Base-by-base conservation (phyloP, 2,329 filamentous ascomycete genomes). In the Penicillium frequentans region DNA sequence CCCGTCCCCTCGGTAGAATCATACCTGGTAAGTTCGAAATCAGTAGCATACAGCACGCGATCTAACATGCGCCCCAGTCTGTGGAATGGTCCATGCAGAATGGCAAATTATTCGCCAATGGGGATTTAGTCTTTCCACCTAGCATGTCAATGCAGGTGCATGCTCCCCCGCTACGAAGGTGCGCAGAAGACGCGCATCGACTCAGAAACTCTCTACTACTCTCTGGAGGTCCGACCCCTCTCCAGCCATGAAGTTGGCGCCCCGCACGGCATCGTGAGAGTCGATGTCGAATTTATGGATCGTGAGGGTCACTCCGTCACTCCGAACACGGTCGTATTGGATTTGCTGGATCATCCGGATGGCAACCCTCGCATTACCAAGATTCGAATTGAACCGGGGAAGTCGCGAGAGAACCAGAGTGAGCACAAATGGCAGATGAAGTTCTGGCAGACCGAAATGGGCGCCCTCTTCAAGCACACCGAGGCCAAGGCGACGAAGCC, bases 91-190 rank as follows among this genome's bases (percentile, higher is more conserved):
- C 68, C n/a, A 63, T 70, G 5, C 37, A 64, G 27, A 63, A 73
- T 55, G 66, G 62, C 43, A 62, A 54, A 7, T 64, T 73, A 5
- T 64, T 62, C 31, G 70, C 68, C 56, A 73, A 73, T 56, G 39
- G 65, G 13, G 56, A 71, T 19, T 49, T 58, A 23, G 55, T 73
- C 49, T 73, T 72, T 56, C 71, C 70, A 1, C 58, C 70, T 1
- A 49, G 67, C 5, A 43, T 56, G 7, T 63, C 67, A 19, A 69
- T 70, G 67, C 62, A 64, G 42, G 60, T 73, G 33, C 54, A 67
- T 19, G 70, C 65, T 3, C 52, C 59, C 59, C 19, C 67, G 64
- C 31, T 62, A 66, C n/a, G 55, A 60, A 31, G 55, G 59, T 3
- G 47, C 55, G 3, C 29, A 48, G 4, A 57, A 57, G 6, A 55